These are phyloP conservation scores for Yamadazyma siamensis DNA, from an alignment of 1,139 yeast genomes.

Conservation along the genomic window DNA sequence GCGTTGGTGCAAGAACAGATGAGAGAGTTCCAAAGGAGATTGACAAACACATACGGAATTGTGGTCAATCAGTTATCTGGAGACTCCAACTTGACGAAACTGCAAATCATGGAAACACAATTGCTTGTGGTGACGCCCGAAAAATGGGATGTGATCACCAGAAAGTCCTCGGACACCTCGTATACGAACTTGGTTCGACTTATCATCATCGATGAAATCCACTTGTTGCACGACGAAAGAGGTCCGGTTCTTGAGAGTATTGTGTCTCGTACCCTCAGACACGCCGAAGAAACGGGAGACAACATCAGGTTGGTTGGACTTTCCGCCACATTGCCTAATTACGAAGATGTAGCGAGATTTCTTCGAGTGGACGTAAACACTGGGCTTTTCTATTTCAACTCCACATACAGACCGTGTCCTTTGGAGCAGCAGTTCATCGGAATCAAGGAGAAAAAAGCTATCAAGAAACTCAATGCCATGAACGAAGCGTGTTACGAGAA, in stretches of 20 bases:
- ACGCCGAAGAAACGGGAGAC: conserved; percentile 38
- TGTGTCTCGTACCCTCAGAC: conserved; percentile 68
- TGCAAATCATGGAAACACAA: conserved; percentile 82
- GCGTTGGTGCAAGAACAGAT: conserved; percentile 96
- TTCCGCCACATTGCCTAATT: conserved; percentile 94
- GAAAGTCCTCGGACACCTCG: conserved; percentile 64
- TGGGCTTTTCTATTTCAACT: conserved; percentile 76
- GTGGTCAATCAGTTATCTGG: conserved; percentile 90
- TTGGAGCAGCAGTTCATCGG: conserved; percentile 86
- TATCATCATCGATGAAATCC: conserved; percentile 91
- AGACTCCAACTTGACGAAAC: conserved; percentile 89
- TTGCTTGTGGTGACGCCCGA: conserved; percentile 96
- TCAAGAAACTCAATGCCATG: conserved; percentile 78
- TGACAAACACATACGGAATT: conserved; percentile 60
- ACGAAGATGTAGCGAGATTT: conserved; percentile 80
- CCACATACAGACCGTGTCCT: conserved; percentile 89
- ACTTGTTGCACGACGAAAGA: conserved; percentile 87
- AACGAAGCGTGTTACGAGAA: conserved; percentile 90
- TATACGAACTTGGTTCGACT: conserved; percentile 64
- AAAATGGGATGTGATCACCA: conserved; percentile 96
- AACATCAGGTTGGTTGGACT: conserved; percentile 74
- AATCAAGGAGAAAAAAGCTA: conserved; percentile 78
- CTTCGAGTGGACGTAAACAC: conserved; percentile 58
- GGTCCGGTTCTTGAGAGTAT: conserved; percentile 93
- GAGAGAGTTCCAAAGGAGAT: conserved; percentile 73